Evolutionary conservation across 306 rosid species (phyloP), one percentile per base, ranked within the genome.

Genomic region (Trifolium subterraneum): DNA sequence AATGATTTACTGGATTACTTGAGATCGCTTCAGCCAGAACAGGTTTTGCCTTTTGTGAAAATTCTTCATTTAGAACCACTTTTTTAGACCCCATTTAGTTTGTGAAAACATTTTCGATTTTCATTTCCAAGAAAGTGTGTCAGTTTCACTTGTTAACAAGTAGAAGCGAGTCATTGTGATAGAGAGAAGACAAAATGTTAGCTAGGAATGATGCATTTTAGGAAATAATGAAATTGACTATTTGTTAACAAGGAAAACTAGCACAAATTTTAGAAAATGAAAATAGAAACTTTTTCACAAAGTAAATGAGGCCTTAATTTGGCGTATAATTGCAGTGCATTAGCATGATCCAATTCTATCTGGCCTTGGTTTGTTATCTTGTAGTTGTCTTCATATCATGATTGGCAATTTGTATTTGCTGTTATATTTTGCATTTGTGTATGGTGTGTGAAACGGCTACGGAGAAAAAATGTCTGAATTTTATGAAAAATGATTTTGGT

Each of bases 1-100:
- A 94, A 94, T 84, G 95, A 94, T 81, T 79, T 94, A 70, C 77
- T 94, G 80, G 97, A 94, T 79, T 94, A 92, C 87, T 73, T 94
- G 87, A 87, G 99, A 86, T 94, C 97, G 31, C 90, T 94, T 82
- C 88, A 87, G 76, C 97, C 99, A 15, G 96, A 90, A 82, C 90
- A 94, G 99, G 99, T 92, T 72, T 63, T 64, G 12, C 59, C 54
- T 25, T 51, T 54, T 33, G 19, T 22, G 59, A 51, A 45, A 78
- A 35, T 38, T 78, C 35, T 54, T 20, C 70, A 35, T 20, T 65
- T 9, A 19, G 65, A 25, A 19, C 47, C 29, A 10, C 38, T 10
- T 54, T 44, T 20, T 12, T 36, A 7, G 10, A 36, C 10, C 39
- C 2, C 39, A 8, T 36, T 36, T 36, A 36, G 10, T 36, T 36